A percentile compares a stretch with the other conserved stretches of the same genome.
Conservation (phyloP, 441 rosid species). For the Manihot esculenta region DNA sequence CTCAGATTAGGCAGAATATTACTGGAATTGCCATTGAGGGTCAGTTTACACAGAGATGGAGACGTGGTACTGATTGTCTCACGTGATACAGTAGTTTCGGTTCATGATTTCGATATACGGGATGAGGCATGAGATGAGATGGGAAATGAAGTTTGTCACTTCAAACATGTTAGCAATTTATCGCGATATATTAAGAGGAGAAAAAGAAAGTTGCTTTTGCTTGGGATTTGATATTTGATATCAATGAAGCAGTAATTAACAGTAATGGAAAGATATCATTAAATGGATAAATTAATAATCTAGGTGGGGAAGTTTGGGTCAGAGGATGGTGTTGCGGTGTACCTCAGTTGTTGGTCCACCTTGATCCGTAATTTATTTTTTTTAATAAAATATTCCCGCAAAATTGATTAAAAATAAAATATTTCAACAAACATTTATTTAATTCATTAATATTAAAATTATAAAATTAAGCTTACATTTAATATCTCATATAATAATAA, state of each 20-base stretch:
- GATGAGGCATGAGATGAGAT: neutral
- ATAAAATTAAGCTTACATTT: no score
- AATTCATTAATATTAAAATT: no score
- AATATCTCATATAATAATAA: no score
- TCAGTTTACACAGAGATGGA: constrained; percentile 21
- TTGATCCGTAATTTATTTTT: no score
- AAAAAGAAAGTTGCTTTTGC: neutral
- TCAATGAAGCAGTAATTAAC: constrained; percentile 14
- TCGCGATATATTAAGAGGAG: neutral
- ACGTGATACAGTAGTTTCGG: constrained; percentile 39
- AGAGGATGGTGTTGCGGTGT: neutral
- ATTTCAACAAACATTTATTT: no score
- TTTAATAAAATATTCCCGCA: no score
- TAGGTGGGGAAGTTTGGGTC: constrained; percentile 13
- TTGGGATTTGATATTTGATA: neutral
- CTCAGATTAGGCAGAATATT: constrained; percentile 33
- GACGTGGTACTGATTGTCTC: constrained; percentile 40
- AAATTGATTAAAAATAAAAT: no score
- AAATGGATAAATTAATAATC: constrained; percentile 12
- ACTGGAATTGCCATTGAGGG: constrained; percentile 41
- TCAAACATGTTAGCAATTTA: neutral
- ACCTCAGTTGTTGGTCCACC: neutral
- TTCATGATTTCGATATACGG: constrained; percentile 17
- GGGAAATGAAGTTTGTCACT: neutral
- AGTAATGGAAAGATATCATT: constrained; percentile 13